Evolutionary conservation across 345 rosid species (phyloP).

Genomic region (Syzygium aromaticum): DNA sequence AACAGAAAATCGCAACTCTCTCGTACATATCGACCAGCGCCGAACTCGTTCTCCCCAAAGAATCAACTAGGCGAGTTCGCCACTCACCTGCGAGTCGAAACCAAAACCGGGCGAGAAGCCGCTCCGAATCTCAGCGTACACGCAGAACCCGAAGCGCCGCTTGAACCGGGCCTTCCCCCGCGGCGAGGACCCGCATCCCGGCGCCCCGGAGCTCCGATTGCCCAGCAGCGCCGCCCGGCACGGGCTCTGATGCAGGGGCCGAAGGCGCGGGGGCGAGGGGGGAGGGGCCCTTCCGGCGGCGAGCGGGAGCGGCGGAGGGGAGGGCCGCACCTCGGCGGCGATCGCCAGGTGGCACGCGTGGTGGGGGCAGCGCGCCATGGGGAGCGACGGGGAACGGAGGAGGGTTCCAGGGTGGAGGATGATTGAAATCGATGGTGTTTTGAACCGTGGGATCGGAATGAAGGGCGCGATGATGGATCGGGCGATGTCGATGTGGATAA

Average conservation of each 20-base stretch:
- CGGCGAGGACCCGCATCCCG: conserved; percentile 19
- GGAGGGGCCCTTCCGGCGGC: conserved; percentile 11
- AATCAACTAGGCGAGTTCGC: neutral
- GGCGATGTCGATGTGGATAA: neutral
- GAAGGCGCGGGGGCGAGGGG: conserved; percentile 2
- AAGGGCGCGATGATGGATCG: neutral
- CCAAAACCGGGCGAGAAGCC: conserved; percentile 46
- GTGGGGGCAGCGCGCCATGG: conserved; percentile 45
- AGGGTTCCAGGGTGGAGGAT: neutral
- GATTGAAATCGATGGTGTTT: neutral
- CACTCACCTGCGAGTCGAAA: conserved; percentile 68
- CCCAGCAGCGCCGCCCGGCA: neutral
- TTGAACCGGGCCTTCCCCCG: conserved; percentile 23
- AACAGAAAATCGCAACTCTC: neutral
- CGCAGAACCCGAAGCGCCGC: conserved; percentile 37
- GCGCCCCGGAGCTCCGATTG: conserved; percentile 8
- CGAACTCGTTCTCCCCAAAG: neutral
- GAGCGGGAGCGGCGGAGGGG: conserved; percentile 42
- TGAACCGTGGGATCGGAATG: neutral
- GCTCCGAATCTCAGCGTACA: conserved; percentile 52
- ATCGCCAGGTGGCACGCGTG: conserved; percentile 31
- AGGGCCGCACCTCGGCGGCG: conserved; percentile 30
- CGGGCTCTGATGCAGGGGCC: conserved; percentile 5
- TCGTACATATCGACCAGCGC: neutral
- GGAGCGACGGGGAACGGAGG: neutral